These are phyloP conservation scores for Royoungia palumana DNA, from an alignment of 768 basidiomycete genomes.

Conservation along the genomic window DNA sequence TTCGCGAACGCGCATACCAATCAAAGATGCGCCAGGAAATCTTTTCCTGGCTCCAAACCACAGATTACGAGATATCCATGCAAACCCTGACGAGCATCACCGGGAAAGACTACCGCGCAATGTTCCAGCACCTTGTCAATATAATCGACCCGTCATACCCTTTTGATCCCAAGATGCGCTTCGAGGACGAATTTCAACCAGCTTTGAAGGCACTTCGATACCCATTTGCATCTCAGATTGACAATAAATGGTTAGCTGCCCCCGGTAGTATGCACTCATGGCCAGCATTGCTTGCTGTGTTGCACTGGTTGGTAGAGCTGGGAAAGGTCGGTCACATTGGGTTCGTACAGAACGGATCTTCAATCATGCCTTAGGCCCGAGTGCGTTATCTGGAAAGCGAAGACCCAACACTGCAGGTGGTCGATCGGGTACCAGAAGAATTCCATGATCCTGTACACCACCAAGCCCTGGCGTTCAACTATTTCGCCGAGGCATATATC, in stretches of 20 bases:
- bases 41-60: conserved; percentile 58
- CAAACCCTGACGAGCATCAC: conserved; percentile 74
- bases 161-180: conserved; percentile 49
- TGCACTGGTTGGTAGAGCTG: conserved; percentile 90
- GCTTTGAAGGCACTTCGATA: conserved; percentile 76
- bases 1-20: conserved; percentile 75
- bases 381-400: conserved; percentile 54
- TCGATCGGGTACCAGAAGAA: conserved; percentile 62
- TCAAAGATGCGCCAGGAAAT: conserved; percentile 76
- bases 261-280: conserved; percentile 91
- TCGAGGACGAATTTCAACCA: conserved; percentile 81
- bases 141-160: conserved; percentile 69
- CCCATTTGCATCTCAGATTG: conserved; percentile 74
- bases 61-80: conserved; percentile 65
- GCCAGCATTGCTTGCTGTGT: conserved; percentile 80
- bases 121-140: conserved; percentile 75
- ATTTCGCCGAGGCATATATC: conserved; percentile 63
- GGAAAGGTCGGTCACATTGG: conserved; percentile 59
- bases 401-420: conserved; percentile 65
- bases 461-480: conserved; percentile 73
- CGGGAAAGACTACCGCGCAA: conserved; percentile 79
- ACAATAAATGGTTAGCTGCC: conserved; percentile 83
- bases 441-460: conserved; percentile 75
- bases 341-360: not conserved
- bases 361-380: conserved; percentile 24